Evolutionary conservation across 352 stramenopile species (phyloP), one percentile per base, ranked within the genome.

Genomic region (Blastocystis sp.): DNA sequence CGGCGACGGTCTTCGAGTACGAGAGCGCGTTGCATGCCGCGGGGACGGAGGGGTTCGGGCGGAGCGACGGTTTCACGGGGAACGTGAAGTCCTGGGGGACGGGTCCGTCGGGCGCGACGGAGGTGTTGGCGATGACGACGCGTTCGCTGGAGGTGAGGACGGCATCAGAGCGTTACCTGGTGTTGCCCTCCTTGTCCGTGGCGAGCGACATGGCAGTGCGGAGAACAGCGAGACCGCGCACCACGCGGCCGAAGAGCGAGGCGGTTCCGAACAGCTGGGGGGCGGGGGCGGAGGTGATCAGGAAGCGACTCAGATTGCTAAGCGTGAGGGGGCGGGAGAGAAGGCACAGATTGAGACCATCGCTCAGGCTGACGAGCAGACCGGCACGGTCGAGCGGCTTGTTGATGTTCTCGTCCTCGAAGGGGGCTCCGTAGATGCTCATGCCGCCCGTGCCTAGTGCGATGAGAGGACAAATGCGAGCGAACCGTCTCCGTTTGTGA

Each of bases 341-440:
- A 89, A n/a, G 12, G 69, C 12, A 82, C 79, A 89, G 63, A 39
- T 89, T 89, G 19, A 39, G 61, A 66, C 63, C 63, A 31, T 89
- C 79, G 51, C 62, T 80, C 39, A 89, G 55, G 26, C 41, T 80
- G 4, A 89, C 45, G 3, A 89, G 45, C 50, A 89, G 50, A 12
- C 79, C 79, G 3, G 63, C 79, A 37, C 67, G 63, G 61, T 89
- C 67, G 19, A 80, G 50, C 10, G 62, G 50, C 35, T 80, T 89
- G 29, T 89, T 80, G 31, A 79, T 39, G 33, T 89, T 89, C 21
- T 89, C 79, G 60, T 89, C 79, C 37, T 89, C 79, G 51, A 89
- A 89, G 33, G 79, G 79, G 62, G 79, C 79, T 21, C 79, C 79
- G n/a, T 89, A 89, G 41, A 89, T 89, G 59, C 79, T 89, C 63